Percentiles rank a stretch among this genome's conserved stretches.
Evolutionary conservation across 116 monocot genomes (phyloP).

Genomic region (Dioscorea cayenensis): DNA sequence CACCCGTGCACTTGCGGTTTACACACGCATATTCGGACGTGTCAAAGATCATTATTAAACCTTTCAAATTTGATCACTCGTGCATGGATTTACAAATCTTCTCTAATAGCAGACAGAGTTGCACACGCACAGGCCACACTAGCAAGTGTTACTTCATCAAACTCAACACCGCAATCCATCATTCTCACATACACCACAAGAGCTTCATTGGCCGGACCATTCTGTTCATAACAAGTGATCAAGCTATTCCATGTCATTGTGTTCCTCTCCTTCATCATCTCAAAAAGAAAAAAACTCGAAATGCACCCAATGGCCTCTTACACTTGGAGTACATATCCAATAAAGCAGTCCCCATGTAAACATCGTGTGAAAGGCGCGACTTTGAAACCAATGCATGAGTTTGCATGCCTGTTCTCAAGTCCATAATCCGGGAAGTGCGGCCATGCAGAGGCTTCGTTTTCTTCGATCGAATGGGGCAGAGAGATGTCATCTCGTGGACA

Average conservation of each 20-base stretch:
- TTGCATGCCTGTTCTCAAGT: constrained; percentile 27
- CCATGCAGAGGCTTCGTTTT: constrained; percentile 16
- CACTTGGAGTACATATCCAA: constrained; percentile 77
- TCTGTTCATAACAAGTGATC: constrained; percentile 78
- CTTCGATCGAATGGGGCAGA: constrained; percentile 38
- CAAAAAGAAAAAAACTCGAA: constrained; percentile 40
- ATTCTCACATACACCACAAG: constrained; percentile 42
- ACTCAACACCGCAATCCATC: constrained; percentile 29
- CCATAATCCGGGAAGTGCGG: constrained; percentile 49
- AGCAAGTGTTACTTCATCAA: constrained; percentile 66
- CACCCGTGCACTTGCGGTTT: no score
- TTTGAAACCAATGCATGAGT: constrained; percentile 47
- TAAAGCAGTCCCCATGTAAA: constrained; percentile 63
- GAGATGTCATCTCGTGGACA: constrained; percentile 58
- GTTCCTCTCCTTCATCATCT: constrained; percentile 19
- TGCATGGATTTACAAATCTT: constrained; percentile 55
- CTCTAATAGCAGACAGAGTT: constrained; percentile 22
- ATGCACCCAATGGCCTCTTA: constrained; percentile 33
- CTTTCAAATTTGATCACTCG: constrained; percentile 26
- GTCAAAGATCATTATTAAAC: constrained; percentile 40
- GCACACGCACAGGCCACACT: constrained; percentile 74
- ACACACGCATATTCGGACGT: no score
- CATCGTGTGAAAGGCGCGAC: constrained; percentile 31
- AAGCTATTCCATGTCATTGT: constrained; percentile 66
- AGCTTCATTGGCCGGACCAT: constrained; percentile 41